phyloP scores from a whole-genome alignment of 345 rosid genomes.

The Erucastrum elatum region DNA sequence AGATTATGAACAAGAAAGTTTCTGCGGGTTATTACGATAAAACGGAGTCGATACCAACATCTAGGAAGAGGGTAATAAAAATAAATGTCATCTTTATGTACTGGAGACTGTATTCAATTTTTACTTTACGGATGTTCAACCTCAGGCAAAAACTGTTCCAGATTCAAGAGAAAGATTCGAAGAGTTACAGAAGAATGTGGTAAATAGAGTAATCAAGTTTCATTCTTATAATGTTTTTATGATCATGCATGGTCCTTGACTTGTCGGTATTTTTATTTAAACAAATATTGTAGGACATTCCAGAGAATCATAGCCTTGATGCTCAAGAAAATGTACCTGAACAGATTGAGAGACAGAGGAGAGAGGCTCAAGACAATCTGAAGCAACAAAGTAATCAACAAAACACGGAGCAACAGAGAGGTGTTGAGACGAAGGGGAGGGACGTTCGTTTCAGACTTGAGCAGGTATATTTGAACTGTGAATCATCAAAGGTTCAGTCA shows the following conservation, averaged over 20 bases:
- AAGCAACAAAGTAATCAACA: not conserved
- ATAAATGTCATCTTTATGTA: not conserved
- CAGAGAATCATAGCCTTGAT: not conserved
- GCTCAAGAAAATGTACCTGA: not conserved
- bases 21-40: not conserved
- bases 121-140: not conserved
- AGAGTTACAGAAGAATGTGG: not conserved
- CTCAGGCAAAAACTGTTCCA: not conserved
- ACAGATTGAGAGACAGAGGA: not conserved
- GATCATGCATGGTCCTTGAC: not conserved
- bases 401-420: not conserved
- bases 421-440: not conserved
- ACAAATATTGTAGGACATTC: not conserved
- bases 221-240: not conserved
- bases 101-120: not conserved
- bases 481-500: not conserved
- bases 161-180: conserved; percentile 1
- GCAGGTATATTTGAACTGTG: not conserved
- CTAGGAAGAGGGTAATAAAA: not conserved
- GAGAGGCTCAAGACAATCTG: not conserved
- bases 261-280: not conserved
- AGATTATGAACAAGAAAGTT: not conserved
- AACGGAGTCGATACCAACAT: not conserved
- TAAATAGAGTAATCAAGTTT: not conserved
- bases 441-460: not conserved